A percentile compares a stretch with the other conserved stretches of the same genome.
phyloP scores from a whole-genome alignment of 306 rosid genomes.

The Rosa rugosa region DNA sequence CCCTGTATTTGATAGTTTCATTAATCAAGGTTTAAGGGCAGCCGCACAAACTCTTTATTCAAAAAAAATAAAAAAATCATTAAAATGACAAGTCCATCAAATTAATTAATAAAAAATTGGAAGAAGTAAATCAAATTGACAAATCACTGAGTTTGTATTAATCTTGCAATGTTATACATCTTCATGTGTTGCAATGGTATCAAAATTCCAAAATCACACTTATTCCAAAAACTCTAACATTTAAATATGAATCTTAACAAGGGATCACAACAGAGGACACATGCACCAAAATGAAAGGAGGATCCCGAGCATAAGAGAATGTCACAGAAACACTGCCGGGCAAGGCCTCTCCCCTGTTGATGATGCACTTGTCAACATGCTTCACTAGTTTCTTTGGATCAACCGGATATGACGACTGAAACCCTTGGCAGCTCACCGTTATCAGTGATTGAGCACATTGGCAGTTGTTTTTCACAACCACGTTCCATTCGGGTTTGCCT shows the following conservation, averaged over 20 bases:
- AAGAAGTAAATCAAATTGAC: background rate
- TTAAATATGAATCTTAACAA: background rate
- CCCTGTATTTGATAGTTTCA: too few species aligned
- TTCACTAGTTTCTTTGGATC: background rate
- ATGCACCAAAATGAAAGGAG: background rate
- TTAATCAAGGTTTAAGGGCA: too few species aligned
- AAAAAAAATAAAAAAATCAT: too few species aligned
- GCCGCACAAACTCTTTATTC: too few species aligned
- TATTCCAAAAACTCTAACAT: background rate
- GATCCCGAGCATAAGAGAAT: constrained; percentile 6
- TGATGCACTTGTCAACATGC: constrained; percentile 5
- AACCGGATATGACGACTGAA: background rate
- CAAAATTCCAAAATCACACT: background rate
- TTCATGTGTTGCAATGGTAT: background rate
- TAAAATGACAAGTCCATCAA: too few species aligned
- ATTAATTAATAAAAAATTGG: background rate
- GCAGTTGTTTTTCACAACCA: background rate
- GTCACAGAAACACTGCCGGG: background rate
- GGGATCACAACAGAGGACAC: background rate
- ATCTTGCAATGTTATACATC: background rate
- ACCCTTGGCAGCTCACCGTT: background rate
- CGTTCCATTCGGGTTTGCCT: constrained; percentile 1
- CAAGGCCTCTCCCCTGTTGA: background rate
- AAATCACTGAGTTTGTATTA: background rate
- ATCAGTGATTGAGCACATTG: background rate